Percentiles rank a stretch among this genome's conserved stretches.
Conservation (phyloP, 2,329 filamentous ascomycete species). For the Fusarium ambrosium region DNA sequence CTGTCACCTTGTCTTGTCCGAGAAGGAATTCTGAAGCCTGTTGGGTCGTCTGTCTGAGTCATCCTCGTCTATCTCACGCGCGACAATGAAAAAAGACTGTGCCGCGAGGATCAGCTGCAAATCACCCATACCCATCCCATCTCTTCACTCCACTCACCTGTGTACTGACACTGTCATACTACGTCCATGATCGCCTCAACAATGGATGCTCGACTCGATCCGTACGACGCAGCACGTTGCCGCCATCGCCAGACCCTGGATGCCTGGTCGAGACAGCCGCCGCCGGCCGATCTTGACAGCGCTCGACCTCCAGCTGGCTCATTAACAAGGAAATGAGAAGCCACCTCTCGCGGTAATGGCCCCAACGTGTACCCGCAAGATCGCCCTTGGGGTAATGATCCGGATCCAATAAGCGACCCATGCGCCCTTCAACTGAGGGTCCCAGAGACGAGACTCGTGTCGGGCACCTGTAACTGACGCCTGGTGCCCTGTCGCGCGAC, state of each 20-base stretch:
- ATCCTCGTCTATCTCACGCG: slow-evolving; percentile 43
- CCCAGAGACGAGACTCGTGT: slow-evolving; percentile 18
- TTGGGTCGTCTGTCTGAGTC: slow-evolving; percentile 37
- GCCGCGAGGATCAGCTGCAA: slow-evolving; percentile 38
- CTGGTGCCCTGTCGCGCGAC: slow-evolving; percentile 35
- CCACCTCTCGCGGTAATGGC: slow-evolving; percentile 19
- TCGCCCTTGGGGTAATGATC: slow-evolving; percentile 33
- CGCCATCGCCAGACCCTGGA: slow-evolving; percentile 5
- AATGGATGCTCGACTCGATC: not conserved
- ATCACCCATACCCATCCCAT: slow-evolving; percentile 30
- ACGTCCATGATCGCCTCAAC: slow-evolving; percentile 17
- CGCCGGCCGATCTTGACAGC: slow-evolving; percentile 7
- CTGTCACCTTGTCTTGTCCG: not conserved
- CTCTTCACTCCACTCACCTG: slow-evolving; percentile 21
- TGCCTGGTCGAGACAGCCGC: slow-evolving; percentile 17
- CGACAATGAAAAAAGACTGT: slow-evolving; percentile 33
- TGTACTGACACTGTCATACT: slow-evolving; percentile 9
- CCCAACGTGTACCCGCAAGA: slow-evolving; percentile 36
- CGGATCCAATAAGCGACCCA: slow-evolving; percentile 36
- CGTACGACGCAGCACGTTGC: slow-evolving; percentile 1
- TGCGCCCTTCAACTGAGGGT: slow-evolving; percentile 13
- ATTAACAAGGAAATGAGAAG: slow-evolving; percentile 17
- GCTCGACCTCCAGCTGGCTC: slow-evolving; percentile 1
- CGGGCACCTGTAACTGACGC: slow-evolving; percentile 39
- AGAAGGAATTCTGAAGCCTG: not conserved